Percentiles rank a stretch among this genome's conserved stretches.
phyloP scores from a whole-genome alignment of 2,329 filamentous ascomycete genomes.

The Colletotrichum sp. region DNA sequence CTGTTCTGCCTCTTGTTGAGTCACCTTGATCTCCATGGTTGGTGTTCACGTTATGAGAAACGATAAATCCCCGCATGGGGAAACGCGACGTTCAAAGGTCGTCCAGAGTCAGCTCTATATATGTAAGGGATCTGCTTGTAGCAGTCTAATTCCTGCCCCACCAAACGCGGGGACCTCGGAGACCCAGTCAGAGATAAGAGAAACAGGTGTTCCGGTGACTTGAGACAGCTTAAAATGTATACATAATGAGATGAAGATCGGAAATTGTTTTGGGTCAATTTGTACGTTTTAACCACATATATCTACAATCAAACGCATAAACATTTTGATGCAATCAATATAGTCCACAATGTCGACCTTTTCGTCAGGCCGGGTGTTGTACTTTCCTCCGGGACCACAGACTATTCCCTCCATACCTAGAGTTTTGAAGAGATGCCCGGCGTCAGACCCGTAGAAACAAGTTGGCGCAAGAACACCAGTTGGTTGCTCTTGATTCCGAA shows the following conservation, averaged over 20 bases:
- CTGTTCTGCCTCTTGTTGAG: slow-evolving; percentile 26
- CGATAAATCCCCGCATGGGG: not conserved
- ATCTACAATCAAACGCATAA: not conserved
- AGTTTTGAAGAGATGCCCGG: slow-evolving; percentile 28
- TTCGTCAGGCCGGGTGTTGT: slow-evolving; percentile 26
- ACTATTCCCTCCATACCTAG: slow-evolving; percentile 31
- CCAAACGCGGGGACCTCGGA: not conserved
- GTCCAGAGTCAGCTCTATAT: not conserved
- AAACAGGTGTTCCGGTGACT: not conserved
- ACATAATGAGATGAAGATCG: not conserved
- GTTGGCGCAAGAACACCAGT: slow-evolving; percentile 27
- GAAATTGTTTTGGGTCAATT: not conserved
- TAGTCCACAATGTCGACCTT: not conserved
- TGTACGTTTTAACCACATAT: not conserved
- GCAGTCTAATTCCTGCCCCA: not conserved
- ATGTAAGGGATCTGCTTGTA: not conserved
- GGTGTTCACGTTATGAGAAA: not conserved
- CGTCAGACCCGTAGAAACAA: slow-evolving; percentile 30
- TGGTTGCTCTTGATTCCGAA: slow-evolving; percentile 8
- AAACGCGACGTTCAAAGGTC: not conserved
- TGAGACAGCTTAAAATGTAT: not conserved
- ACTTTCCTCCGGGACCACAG: slow-evolving; percentile 29
- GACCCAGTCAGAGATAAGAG: not conserved
- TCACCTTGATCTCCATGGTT: not conserved
- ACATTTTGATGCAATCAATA: not conserved